phyloP scores from a whole-genome alignment of 1,284 basidiomycete genomes.

The Leccinum cinnamomeum region DNA sequence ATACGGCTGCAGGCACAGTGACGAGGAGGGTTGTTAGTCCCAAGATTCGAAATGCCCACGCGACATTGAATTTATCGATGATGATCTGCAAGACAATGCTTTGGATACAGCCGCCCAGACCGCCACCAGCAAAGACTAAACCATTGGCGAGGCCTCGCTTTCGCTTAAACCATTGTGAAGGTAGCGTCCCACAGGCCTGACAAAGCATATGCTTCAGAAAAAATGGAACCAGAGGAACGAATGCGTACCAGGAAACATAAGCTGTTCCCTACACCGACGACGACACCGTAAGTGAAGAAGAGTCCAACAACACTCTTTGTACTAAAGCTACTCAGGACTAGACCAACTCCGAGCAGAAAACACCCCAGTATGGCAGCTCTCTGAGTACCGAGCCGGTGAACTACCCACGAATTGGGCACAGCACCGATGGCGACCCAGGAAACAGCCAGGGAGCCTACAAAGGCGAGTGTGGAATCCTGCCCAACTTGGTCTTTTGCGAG shows the following conservation, averaged over 20 bases:
- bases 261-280: slow-evolving; percentile 24
- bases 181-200: slow-evolving; percentile 32
- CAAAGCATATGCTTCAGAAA: not conserved
- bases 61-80: slow-evolving; percentile 31
- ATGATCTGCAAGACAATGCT: slow-evolving; percentile 32
- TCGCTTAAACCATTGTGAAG: slow-evolving; percentile 37
- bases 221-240: not conserved
- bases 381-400: slow-evolving; percentile 29
- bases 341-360: slow-evolving; percentile 27
- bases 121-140: slow-evolving; percentile 36
- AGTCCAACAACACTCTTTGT: slow-evolving; percentile 26
- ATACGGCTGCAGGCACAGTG: slow-evolving; percentile 33
- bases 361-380: slow-evolving; percentile 29
- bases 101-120: slow-evolving; percentile 35
- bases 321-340: slow-evolving; percentile 33
- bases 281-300: slow-evolving; percentile 32
- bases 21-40: slow-evolving; percentile 31
- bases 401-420: slow-evolving; percentile 30
- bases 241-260: slow-evolving; percentile 27
- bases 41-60: slow-evolving; percentile 39
- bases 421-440: slow-evolving; percentile 33
- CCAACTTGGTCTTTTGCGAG: slow-evolving; percentile 28
- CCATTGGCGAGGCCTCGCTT: slow-evolving; percentile 36
- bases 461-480: slow-evolving; percentile 29
- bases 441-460: slow-evolving; percentile 34